These are phyloP conservation scores for Nicotiana paniculata DNA, from an alignment of 257 asterid genomes.

Conservation along the genomic window DNA sequence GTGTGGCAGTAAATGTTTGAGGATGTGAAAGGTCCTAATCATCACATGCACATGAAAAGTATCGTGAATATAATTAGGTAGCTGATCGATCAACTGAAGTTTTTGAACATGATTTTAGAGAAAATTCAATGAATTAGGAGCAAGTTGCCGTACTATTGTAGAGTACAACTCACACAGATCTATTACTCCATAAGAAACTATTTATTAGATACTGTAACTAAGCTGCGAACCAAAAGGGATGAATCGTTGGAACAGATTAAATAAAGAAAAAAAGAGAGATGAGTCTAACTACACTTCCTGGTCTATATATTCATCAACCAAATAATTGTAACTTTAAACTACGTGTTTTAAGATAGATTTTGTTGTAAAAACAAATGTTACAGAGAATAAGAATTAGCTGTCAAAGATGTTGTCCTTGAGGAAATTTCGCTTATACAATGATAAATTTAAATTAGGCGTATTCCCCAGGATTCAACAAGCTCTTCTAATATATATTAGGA, in stretches of 20 bases:
- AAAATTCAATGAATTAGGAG: conserved; percentile 5
- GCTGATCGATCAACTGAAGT: background rate
- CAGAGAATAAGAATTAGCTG: too few relatives aligned
- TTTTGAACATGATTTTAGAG: background rate
- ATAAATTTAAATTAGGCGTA: too few relatives aligned
- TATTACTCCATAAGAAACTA: background rate
- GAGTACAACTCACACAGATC: background rate
- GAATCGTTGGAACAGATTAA: background rate
- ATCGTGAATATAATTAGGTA: background rate
- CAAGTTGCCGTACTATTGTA: conserved; percentile 4
- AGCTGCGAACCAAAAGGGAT: background rate
- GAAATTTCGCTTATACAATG: accelerated
- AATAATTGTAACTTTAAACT: background rate
- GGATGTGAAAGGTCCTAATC: conserved; percentile 1
- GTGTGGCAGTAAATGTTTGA: conserved; percentile 6
- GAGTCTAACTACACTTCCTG: background rate
- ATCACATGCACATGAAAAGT: background rate
- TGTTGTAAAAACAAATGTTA: too few relatives aligned
- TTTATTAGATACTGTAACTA: background rate
- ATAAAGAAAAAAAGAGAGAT: background rate
- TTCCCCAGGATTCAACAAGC: too few relatives aligned
- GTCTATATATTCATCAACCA: background rate
- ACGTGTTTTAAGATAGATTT: background rate
- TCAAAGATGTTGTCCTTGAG: too few relatives aligned
- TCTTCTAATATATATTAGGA: too few relatives aligned